Conservation (phyloP, 2,329 filamentous ascomycete species). For the Didymella keratinophila region DNA sequence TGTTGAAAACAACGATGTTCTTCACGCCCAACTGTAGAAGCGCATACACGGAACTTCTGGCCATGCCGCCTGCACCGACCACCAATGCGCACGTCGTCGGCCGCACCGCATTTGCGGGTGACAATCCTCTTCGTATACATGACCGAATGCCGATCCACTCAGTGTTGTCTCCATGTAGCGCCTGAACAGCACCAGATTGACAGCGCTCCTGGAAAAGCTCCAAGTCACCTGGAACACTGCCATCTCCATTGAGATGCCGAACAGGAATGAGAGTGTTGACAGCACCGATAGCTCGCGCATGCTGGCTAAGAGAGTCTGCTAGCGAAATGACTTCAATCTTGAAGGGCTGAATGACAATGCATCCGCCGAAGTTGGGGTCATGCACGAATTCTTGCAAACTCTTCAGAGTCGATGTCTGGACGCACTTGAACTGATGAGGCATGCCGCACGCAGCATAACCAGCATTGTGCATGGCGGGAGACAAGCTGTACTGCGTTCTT, state of each 20-base stretch:
- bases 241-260: slow-evolving; percentile 65
- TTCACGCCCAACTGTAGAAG: slow-evolving; percentile 79
- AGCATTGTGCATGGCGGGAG: slow-evolving; percentile 79
- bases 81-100: slow-evolving; percentile 61
- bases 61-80: slow-evolving; percentile 75
- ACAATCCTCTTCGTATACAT: slow-evolving; percentile 75
- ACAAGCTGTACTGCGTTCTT: slow-evolving; percentile 75
- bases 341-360: slow-evolving; percentile 76
- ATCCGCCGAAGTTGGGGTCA: slow-evolving; percentile 74
- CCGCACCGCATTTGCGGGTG: slow-evolving; percentile 70
- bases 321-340: slow-evolving; percentile 74
- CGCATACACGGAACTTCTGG: slow-evolving; percentile 77
- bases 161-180: slow-evolving; percentile 79
- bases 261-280: slow-evolving; percentile 80
- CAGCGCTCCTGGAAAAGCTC: slow-evolving; percentile 66
- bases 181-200: slow-evolving; percentile 70
- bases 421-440: slow-evolving; percentile 71
- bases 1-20: slow-evolving; percentile 78
- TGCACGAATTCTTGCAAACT: slow-evolving; percentile 70
- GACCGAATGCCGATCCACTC: slow-evolving; percentile 83
- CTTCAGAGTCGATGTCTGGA: slow-evolving; percentile 68
- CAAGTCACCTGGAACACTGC: slow-evolving; percentile 63
- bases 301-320: slow-evolving; percentile 71
- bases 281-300: slow-evolving; percentile 77
- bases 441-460: slow-evolving; percentile 73